Percentiles rank a stretch among this genome's conserved stretches.
These are phyloP conservation scores for Suhomyces guaymorum DNA, from an alignment of 1,139 yeast species.

Conservation along the genomic window DNA sequence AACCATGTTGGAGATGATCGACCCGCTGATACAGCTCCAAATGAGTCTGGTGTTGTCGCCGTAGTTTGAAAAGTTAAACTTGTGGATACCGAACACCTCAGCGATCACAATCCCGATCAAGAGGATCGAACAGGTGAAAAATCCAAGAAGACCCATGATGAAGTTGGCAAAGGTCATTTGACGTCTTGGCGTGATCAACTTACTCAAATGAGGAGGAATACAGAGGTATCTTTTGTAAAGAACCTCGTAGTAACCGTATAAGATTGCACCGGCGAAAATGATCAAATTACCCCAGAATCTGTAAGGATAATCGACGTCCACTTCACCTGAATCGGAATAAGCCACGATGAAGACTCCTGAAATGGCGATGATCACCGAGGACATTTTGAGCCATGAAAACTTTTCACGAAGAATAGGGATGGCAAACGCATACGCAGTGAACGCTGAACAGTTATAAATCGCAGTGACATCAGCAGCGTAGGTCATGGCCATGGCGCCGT, in stretches of 20 bases:
- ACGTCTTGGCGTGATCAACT: conserved; percentile 47
- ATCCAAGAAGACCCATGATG: conserved; percentile 57
- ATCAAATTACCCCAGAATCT: conserved; percentile 70
- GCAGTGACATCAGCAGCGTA: conserved; percentile 89
- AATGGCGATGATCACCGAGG: conserved; percentile 71
- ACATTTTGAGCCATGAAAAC: conserved; percentile 63
- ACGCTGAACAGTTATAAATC: conserved; percentile 86
- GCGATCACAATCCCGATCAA: conserved; percentile 51
- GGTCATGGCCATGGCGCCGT: conserved; percentile 76
- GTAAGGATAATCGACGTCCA: conserved; percentile 49
- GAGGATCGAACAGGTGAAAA: conserved; percentile 53
- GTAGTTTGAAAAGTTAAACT: conserved; percentile 55
- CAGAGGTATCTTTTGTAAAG: conserved; percentile 74
- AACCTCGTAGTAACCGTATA: conserved; percentile 86
- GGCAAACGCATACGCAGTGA: conserved; percentile 84
- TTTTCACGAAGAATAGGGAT: conserved; percentile 69
- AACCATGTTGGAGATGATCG: conserved; percentile 60
- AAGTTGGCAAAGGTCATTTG: conserved; percentile 51
- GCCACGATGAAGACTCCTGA: conserved; percentile 80
- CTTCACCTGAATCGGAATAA: conserved; percentile 51
- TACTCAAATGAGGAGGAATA: conserved; percentile 59
- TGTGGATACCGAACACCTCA: conserved; percentile 58
- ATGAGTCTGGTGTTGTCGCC: conserved; percentile 38
- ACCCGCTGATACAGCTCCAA: conserved; percentile 50
- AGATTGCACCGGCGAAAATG: conserved; percentile 74